phyloP scores from a whole-genome alignment of 1,284 basidiomycete genomes.

The Rhodotorula sp. region DNA sequence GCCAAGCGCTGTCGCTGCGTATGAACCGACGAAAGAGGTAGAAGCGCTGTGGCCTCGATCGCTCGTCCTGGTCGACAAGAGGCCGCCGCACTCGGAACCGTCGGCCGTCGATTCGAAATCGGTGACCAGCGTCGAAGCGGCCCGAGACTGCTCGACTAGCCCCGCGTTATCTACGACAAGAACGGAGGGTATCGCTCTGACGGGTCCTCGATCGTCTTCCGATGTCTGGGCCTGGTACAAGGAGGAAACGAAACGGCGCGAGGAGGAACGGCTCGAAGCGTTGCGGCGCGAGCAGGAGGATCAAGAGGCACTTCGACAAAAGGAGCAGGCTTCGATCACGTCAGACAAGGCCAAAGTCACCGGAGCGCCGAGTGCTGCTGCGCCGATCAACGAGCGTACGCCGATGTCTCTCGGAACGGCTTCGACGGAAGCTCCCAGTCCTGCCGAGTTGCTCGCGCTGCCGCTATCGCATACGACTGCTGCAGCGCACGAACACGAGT shows the following conservation, averaged over 20 bases:
- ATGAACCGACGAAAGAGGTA: not conserved
- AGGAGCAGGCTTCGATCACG: not conserved
- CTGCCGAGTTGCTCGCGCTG: constrained; percentile 26
- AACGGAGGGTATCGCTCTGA: not conserved
- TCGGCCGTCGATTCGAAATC: not conserved
- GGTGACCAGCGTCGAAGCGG: not conserved
- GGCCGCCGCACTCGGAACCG: not conserved
- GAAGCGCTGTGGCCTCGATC: constrained; percentile 34
- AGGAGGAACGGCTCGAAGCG: constrained; percentile 13
- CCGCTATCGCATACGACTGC: not conserved
- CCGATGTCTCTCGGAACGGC: constrained; percentile 35
- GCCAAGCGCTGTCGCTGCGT: not conserved
- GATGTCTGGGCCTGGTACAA: constrained; percentile 25
- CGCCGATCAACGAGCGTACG: constrained; percentile 41
- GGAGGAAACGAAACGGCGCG: constrained; percentile 14
- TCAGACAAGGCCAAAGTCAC: not conserved
- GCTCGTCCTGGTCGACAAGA: constrained; percentile 29
- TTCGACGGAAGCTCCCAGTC: constrained; percentile 37
- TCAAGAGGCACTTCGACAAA: constrained; percentile 1
- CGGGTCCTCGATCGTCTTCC: not conserved
- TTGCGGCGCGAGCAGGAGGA: constrained; percentile 11
- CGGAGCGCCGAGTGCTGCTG: constrained; percentile 4
- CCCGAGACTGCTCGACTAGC: not conserved
- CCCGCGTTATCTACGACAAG: not conserved
- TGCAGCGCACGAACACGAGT: not conserved